Evolutionary conservation across 108 stramenopile species (phyloP).

Genomic region (Cyclotella kingstonii): DNA sequence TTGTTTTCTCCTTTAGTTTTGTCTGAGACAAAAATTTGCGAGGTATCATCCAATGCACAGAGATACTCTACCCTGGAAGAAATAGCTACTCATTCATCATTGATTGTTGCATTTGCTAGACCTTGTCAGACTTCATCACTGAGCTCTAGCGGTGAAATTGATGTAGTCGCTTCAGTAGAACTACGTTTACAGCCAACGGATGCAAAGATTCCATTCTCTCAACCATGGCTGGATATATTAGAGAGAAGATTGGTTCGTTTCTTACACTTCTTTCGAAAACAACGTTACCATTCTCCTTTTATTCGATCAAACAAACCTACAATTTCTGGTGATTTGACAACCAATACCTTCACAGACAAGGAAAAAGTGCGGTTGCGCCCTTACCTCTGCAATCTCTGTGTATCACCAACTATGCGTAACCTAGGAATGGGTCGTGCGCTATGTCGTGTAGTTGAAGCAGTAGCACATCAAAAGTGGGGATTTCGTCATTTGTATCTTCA

Average conservation of each 20-base stretch:
- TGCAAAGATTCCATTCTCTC: slow-evolving; percentile 83
- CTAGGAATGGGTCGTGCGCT: slow-evolving; percentile 66
- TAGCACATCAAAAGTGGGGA: slow-evolving; percentile 62
- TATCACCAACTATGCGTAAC: slow-evolving; percentile 58
- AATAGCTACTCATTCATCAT: slow-evolving; percentile 55
- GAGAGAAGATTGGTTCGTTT: slow-evolving; percentile 59
- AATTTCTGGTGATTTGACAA: not conserved
- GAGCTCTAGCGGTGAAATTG: slow-evolving; percentile 29
- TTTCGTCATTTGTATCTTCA: slow-evolving; percentile 73
- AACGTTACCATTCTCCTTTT: not conserved
- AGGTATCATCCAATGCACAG: not conserved
- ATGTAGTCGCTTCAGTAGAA: slow-evolving; percentile 78
- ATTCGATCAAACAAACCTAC: slow-evolving; percentile 30
- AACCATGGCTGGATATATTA: slow-evolving; percentile 74
- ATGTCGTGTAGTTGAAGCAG: slow-evolving; percentile 75
- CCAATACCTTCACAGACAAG: slow-evolving; percentile 1
- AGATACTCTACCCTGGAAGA: slow-evolving; percentile 22
- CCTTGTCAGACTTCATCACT: not conserved
- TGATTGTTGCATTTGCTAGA: slow-evolving; percentile 65
- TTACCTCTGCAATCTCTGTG: slow-evolving; percentile 82
- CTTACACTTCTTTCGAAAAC: slow-evolving; percentile 41
- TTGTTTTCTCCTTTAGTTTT: slow-evolving; percentile 34
- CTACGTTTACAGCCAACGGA: slow-evolving; percentile 78
- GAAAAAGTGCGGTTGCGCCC: slow-evolving; percentile 55
- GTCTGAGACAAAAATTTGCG: slow-evolving; percentile 9